Base-by-base conservation (phyloP, 495 filamentous ascomycete genomes). In the Penicillium samsonianum region DNA sequence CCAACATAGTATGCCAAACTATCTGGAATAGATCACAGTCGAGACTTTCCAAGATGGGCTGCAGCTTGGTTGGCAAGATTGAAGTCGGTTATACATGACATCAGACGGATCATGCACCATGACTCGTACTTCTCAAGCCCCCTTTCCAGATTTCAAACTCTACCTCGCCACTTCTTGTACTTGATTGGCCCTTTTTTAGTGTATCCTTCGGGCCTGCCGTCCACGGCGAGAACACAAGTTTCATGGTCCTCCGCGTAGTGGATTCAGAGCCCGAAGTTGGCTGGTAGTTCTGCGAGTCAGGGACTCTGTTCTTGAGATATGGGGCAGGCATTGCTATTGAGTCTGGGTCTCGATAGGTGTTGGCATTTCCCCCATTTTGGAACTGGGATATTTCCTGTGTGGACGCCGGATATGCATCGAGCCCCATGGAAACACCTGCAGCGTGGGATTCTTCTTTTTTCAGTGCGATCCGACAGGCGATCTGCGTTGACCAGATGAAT, bases 401-500 rank as follows among this genome's bases (percentile, higher is more conserved):
- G 5, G 60, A 50, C 2, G 45, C 4, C 17, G 49, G 57, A 17
- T 55, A 59, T 10, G 33, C 31, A 53, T 14, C 20, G 14, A 50
- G 50, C 35, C 45, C 57, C 17, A 43, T 28, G 16, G 26, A 9
- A 30, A 53, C 22, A 31, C 41, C 16, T 4, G 26, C 52, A 5
- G 42, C 42, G 3, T 62, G 60, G 14, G 47, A 49, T 8, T 62
- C 63, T 50, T 82, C 77, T 59, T 86, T 92, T 57, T 88, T 84
- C 49, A 98, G 68, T 4, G 89, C 91, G 51, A 98, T 84, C 9
- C 94, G 86, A 62, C 82, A 86, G 3, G 88, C 82, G 41, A 98
- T 84, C 73, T 94, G 89, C 55, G 91, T 95, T 33, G 90, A 84
- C 94, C 94, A 98, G 25, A 92, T 84, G 12, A 96, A 78, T 0